Evolutionary conservation across 1,284 basidiomycete species (phyloP).

Genomic region (Apiotrichum brassicae): DNA sequence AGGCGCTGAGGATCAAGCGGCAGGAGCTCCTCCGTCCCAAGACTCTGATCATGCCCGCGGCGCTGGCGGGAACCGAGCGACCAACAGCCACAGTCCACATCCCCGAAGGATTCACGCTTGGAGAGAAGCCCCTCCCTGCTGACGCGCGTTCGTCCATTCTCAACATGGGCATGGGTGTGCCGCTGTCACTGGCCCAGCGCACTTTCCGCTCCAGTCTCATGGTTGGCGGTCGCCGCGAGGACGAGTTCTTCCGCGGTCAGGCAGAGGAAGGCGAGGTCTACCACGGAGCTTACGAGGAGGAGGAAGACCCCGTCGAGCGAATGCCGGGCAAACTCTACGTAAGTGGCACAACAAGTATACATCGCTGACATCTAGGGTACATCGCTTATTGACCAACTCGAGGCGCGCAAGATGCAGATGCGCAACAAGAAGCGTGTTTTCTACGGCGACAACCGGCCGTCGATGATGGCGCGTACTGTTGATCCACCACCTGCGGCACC

Average conservation of each 20-base stretch:
- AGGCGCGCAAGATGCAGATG: slow-evolving; percentile 38
- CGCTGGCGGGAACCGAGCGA: slow-evolving; percentile 21
- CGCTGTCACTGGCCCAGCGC: slow-evolving; percentile 31
- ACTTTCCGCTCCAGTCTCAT: slow-evolving; percentile 38
- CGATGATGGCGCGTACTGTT: slow-evolving; percentile 40
- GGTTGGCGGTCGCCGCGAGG: slow-evolving; percentile 28
- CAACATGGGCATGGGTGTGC: slow-evolving; percentile 24
- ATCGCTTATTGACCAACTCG: slow-evolving; percentile 46
- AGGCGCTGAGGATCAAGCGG: slow-evolving; percentile 16
- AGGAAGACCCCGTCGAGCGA: slow-evolving; percentile 20
- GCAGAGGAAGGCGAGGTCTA: slow-evolving; percentile 17
- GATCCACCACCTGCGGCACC: neutral
- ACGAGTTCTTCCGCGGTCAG: slow-evolving; percentile 18
- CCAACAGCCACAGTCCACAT: slow-evolving; percentile 16
- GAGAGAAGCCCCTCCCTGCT: slow-evolving; percentile 42
- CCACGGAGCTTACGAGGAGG: neutral
- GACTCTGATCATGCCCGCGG: slow-evolving; percentile 41
- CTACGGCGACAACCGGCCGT: slow-evolving; percentile 42
- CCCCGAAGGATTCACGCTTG: slow-evolving; percentile 35
- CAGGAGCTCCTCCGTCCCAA: slow-evolving; percentile 36
- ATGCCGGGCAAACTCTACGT: slow-evolving; percentile 39
- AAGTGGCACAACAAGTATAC: slow-evolving; percentile 13
- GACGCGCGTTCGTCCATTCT: slow-evolving; percentile 33
- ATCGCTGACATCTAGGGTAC: slow-evolving; percentile 24
- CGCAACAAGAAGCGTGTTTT: slow-evolving; percentile 40